These are phyloP conservation scores for Oidium heveae DNA, from an alignment of 2,329 filamentous ascomycete genomes.

Conservation along the genomic window DNA sequence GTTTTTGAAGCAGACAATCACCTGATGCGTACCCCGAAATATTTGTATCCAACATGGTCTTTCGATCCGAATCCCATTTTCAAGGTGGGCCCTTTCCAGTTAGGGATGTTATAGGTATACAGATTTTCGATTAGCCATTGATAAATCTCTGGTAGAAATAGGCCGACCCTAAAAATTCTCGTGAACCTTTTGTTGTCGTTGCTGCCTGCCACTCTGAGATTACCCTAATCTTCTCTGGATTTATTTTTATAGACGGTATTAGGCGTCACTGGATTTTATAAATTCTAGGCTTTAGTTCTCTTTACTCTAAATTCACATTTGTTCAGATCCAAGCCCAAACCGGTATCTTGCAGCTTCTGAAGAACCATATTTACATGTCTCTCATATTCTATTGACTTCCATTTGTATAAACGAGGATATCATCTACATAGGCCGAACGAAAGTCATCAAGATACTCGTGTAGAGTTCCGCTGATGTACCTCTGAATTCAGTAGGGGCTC, in stretches of 20 bases:
- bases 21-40: not conserved
- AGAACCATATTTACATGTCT: not conserved
- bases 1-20: not conserved
- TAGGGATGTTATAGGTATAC: not conserved
- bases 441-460: not conserved
- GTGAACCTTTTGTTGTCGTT: not conserved
- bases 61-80: not conserved
- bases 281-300: not conserved
- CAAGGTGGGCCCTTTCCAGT: not conserved
- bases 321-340: not conserved
- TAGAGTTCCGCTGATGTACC: not conserved
- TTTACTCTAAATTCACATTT: not conserved
- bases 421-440: not conserved
- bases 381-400: not conserved
- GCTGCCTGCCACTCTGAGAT: not conserved
- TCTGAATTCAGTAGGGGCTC: slow-evolving; percentile 1
- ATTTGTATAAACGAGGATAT: not conserved
- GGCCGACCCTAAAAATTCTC: not conserved
- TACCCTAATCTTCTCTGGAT: not conserved
- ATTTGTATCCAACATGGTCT: not conserved
- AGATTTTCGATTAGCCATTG: too few relatives aligned
- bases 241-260: not conserved
- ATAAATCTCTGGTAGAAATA: not conserved
- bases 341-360: not conserved
- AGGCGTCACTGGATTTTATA: not conserved